A percentile compares a stretch with the other conserved stretches of the same genome.
phyloP scores from a whole-genome alignment of 108 stramenopile species.

The Pseudonitzschia pungens region DNA sequence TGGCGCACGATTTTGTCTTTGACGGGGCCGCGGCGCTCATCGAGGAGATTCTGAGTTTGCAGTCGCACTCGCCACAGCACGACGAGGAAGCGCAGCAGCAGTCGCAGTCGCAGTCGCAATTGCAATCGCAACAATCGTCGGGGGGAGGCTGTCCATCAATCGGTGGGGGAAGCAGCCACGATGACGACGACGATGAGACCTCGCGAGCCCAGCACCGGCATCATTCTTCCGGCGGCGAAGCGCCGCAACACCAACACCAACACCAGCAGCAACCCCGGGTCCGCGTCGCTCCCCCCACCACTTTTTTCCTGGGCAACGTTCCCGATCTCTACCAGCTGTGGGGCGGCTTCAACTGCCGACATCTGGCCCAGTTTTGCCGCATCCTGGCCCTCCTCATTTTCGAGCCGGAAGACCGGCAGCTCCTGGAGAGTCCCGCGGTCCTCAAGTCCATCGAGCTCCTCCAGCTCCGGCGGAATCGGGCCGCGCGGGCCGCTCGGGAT shows the following conservation, averaged over 20 bases:
- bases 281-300: conserved; percentile 37
- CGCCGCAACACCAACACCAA: too few relatives aligned
- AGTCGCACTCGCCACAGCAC: conserved; percentile 38
- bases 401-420: conserved; percentile 89
- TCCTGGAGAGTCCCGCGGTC: conserved; percentile 67
- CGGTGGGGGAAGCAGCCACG: background rate
- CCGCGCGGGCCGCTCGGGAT: conserved; percentile 60
- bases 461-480: conserved; percentile 74
- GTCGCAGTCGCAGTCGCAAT: background rate
- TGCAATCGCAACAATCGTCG: background rate
- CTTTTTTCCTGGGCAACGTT: conserved; percentile 67
- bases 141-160: too few relatives aligned
- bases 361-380: conserved; percentile 85
- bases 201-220: background rate
- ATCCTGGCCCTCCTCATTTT: conserved; percentile 82
- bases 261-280: conserved; percentile 13
- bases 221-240: too few relatives aligned
- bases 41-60: conserved; percentile 76
- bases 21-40: conserved; percentile 65
- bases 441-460: conserved; percentile 79
- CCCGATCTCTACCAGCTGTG: conserved; percentile 65
- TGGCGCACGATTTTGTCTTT: conserved; percentile 62
- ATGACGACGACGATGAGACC: background rate
- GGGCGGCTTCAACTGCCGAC: conserved; percentile 62
- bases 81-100: background rate